These are phyloP conservation scores for Daldinia sp. DNA, from an alignment of 2,329 filamentous ascomycete genomes.

Conservation along the genomic window DNA sequence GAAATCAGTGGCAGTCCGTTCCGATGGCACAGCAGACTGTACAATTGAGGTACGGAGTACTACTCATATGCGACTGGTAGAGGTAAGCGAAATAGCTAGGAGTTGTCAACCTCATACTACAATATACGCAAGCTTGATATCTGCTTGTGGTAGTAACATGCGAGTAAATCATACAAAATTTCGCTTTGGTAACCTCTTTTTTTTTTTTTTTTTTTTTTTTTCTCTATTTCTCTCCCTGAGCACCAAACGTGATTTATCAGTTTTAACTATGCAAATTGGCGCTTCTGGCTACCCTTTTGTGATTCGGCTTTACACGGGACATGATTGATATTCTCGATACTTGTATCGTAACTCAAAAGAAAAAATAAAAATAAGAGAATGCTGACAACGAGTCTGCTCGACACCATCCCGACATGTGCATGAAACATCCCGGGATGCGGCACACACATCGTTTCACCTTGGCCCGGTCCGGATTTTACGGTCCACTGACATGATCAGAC, in stretches of 20 bases:
- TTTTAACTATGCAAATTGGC: neutral
- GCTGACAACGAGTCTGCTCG: slow-evolving; percentile 2
- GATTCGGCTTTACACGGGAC: slow-evolving; percentile 5
- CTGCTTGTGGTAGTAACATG: neutral
- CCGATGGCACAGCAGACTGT: slow-evolving; percentile 28
- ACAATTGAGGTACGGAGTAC: slow-evolving; percentile 34
- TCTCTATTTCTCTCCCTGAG: neutral
- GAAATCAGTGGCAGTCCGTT: slow-evolving; percentile 7
- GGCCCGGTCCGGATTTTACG: slow-evolving; percentile 44
- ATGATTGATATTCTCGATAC: slow-evolving; percentile 14
- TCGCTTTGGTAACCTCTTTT: neutral
- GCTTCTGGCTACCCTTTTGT: neutral
- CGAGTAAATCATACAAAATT: neutral
- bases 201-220: too few relatives aligned
- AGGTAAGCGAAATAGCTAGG: slow-evolving; percentile 25
- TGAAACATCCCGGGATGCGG: slow-evolving; percentile 43
- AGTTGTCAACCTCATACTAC: slow-evolving; percentile 11
- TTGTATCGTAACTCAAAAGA: slow-evolving; percentile 12
- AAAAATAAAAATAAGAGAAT: slow-evolving; percentile 14
- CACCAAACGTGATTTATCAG: neutral
- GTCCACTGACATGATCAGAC: slow-evolving; percentile 39
- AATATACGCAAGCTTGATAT: neutral
- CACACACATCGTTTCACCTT: slow-evolving; percentile 45
- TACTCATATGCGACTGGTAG: slow-evolving; percentile 24
- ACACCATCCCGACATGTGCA: slow-evolving; percentile 24